A percentile compares a stretch with the other conserved stretches of the same genome.
phyloP scores from a whole-genome alignment of 2,329 filamentous ascomycete species.

The Ophiobolus disseminans region DNA sequence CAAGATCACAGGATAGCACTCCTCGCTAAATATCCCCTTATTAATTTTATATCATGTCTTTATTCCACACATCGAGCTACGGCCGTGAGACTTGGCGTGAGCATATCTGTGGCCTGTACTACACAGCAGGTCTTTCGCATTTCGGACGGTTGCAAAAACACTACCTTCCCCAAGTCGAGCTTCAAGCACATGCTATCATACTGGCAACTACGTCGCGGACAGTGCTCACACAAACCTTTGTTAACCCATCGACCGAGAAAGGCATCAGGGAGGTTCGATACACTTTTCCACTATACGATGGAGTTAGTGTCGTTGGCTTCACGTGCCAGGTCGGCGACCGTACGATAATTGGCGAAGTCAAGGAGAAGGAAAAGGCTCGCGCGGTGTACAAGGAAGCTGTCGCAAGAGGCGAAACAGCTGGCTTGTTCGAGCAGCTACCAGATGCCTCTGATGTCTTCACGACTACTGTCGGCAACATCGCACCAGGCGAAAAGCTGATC shows the following conservation, averaged over 20 bases:
- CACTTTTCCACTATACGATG: slow-evolving; percentile 75
- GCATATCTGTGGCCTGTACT: slow-evolving; percentile 42
- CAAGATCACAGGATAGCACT: no score
- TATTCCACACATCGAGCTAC: no score
- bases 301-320: slow-evolving; percentile 73
- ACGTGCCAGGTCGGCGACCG: slow-evolving; percentile 68
- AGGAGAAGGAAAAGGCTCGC: slow-evolving; percentile 69
- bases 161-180: slow-evolving; percentile 65
- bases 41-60: no score
- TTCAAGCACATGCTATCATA: slow-evolving; percentile 68
- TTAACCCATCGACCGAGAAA: slow-evolving; percentile 59
- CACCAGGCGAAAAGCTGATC: slow-evolving; percentile 61
- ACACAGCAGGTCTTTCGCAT: slow-evolving; percentile 17
- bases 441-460: slow-evolving; percentile 71
- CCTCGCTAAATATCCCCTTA: no score
- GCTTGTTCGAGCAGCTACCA: slow-evolving; percentile 68
- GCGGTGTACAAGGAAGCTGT: slow-evolving; percentile 67
- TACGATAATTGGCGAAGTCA: slow-evolving; percentile 69
- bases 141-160: slow-evolving; percentile 16
- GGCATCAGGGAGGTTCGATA: slow-evolving; percentile 66
- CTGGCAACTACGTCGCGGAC: slow-evolving; percentile 62
- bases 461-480: slow-evolving; percentile 72
- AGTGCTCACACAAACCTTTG: slow-evolving; percentile 65
- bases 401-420: slow-evolving; percentile 66
- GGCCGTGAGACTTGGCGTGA: slow-evolving; percentile 1